Evolutionary conservation across 148 eudicot species (phyloP), one percentile per base, ranked within the genome.

Genomic region (Drosera capensis): DNA sequence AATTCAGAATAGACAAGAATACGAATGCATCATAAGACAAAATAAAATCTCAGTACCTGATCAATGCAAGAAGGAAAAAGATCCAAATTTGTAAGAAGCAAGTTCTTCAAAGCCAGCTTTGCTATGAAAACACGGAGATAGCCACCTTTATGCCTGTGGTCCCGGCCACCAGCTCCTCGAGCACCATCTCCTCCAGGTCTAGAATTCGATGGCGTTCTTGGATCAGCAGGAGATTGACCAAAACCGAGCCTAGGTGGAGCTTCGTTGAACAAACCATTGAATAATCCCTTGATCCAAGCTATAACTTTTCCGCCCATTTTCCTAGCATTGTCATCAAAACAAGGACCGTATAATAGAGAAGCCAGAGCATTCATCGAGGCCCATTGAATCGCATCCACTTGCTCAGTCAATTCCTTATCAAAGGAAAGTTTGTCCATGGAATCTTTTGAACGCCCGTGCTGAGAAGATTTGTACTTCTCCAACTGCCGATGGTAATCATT

Each of bases 291-390:
- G 43, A 90, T 90, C 99, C 99, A 90, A 16, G 77, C 78, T 65
- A 90, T 85, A 35, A 90, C 95, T 28, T 86, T 68, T 42, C 95
- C 99, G 64, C 95, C 74, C 99, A 90, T 90, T 74, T 85, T 90
- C 65, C 95, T 80, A 43, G 95, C 99, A 62, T 76, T 90, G 72
- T 90, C 99, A 52, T 90, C 99, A 65, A 90, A 85, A 68, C 99
- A 90, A 58, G 99, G 99, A 46, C 99, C 99, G 65, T 90, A 85
- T 29, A 90, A 64, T 24, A 90, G 68, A 9, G 99, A 81, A 30
- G 99, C 95, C 95, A 90, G 77, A 45, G 94, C 99, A 61, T 90
- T 81, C 82, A 90, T 71, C 52, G 99, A 85, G 19, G 95, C 99
- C 95, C 95, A 78, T 46, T 85, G 99, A 56, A 90, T 90, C 25